Evolutionary conservation across 768 basidiomycete species (phyloP).

Genomic region (Leccinum ochraceum): DNA sequence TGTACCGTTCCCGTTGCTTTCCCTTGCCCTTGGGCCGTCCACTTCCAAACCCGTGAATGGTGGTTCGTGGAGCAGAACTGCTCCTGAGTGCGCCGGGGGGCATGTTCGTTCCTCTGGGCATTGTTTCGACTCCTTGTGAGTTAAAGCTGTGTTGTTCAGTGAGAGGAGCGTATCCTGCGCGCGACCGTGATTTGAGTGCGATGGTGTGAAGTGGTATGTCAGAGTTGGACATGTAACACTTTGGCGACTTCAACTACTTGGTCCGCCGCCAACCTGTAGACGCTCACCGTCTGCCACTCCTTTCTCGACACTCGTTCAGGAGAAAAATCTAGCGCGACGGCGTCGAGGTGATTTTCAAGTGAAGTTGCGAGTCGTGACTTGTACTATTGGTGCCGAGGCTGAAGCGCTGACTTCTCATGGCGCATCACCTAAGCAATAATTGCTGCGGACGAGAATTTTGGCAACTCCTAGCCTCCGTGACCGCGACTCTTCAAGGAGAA

Average conservation of each 20-base stretch:
- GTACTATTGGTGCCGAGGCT: too few species aligned
- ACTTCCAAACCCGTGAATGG: constrained; percentile 16
- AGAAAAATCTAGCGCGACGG: neutral
- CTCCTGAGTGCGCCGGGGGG: constrained; percentile 34
- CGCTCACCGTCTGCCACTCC: constrained; percentile 2
- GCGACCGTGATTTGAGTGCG: constrained; percentile 46
- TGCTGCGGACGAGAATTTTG: too few species aligned
- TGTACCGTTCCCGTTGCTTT: constrained; percentile 54
- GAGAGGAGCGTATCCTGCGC: constrained; percentile 50
- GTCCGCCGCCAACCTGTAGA: neutral
- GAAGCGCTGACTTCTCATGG: too few species aligned
- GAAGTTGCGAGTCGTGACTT: neutral
- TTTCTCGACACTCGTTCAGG: neutral
- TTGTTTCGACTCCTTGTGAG: constrained; percentile 23
- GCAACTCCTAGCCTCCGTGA: too few species aligned
- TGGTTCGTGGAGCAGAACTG: constrained; percentile 33
- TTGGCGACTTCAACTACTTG: neutral
- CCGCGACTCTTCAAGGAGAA: too few species aligned
- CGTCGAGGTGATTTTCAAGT: neutral
- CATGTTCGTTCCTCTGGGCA: constrained; percentile 24
- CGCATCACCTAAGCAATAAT: too few species aligned
- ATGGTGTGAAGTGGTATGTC: constrained; percentile 72
- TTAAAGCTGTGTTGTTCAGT: constrained; percentile 28
- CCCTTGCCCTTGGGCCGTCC: constrained; percentile 37
- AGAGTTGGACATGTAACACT: constrained; percentile 39